These are phyloP conservation scores for Ophiostoma ips DNA, from an alignment of 2,329 filamentous ascomycete genomes.

Conservation along the genomic window DNA sequence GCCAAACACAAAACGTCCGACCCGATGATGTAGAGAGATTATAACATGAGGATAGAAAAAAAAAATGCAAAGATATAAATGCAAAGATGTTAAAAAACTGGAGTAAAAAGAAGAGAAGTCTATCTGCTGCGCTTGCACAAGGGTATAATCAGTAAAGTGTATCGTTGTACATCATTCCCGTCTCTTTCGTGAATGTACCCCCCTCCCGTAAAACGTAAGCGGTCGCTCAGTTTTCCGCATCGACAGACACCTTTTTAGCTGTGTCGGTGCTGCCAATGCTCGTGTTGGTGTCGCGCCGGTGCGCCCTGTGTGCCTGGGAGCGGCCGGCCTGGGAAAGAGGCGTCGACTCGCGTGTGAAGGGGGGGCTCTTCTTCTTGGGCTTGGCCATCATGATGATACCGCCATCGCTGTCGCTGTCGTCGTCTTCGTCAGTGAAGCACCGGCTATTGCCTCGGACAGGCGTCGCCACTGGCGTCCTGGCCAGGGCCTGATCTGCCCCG, in stretches of 20 bases:
- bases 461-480: conserved; percentile 1
- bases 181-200: no score
- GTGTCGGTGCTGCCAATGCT: conserved; percentile 50
- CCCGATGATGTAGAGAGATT: not conserved
- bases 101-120: not conserved
- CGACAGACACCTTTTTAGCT: conserved; percentile 39
- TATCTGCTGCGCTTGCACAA: not conserved
- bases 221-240: not conserved
- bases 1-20: not conserved
- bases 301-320: conserved; percentile 20
- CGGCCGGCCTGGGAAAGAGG: conserved; percentile 8
- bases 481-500: not conserved
- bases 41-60: not conserved
- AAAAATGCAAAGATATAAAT: not conserved
- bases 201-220: no score
- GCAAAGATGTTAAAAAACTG: not conserved
- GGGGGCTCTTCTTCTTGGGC: conserved; percentile 26
- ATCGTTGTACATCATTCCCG: no score
- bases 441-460: conserved; percentile 9
- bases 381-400: conserved; percentile 40
- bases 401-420: conserved; percentile 41
- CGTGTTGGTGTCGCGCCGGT: conserved; percentile 44
- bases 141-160: not conserved
- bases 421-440: conserved; percentile 22
- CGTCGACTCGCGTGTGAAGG: conserved; percentile 19